A percentile compares a stretch with the other conserved stretches of the same genome.
Evolutionary conservation across 179 eudicot genomes (phyloP).

Genomic region (Camellia oleifera): DNA sequence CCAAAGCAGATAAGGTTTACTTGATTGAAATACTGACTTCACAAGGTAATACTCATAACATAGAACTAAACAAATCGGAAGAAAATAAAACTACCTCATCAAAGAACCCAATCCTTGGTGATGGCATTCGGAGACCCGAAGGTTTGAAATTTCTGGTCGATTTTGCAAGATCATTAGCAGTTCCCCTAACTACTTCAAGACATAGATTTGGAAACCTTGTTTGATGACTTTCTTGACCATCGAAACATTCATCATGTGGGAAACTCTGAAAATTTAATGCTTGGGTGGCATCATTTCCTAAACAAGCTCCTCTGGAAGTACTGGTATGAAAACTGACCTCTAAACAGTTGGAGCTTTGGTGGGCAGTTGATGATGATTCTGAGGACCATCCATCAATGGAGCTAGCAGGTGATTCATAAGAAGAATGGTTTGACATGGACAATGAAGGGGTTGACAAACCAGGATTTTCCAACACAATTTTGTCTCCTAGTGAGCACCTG

Average conservation of each 20-base stretch:
- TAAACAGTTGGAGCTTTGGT: constrained; percentile 22
- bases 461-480: constrained; percentile 21
- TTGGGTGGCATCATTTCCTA: constrained; percentile 17
- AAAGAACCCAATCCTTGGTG: constrained; percentile 74
- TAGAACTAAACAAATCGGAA: not conserved
- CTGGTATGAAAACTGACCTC: constrained; percentile 20
- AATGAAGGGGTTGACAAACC: constrained; percentile 34
- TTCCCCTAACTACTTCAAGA: not conserved
- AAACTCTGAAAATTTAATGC: not conserved
- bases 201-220: not conserved
- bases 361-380: constrained; percentile 38
- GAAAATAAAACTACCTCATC: constrained; percentile 55
- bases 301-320: constrained; percentile 15
- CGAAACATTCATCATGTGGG: constrained; percentile 16
- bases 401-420: constrained; percentile 44
- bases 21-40: not conserved
- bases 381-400: constrained; percentile 49
- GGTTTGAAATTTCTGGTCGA: constrained; percentile 29
- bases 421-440: constrained; percentile 27
- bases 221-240: constrained; percentile 21
- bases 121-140: constrained; percentile 72
- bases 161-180: constrained; percentile 24
- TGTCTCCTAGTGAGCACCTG: constrained; percentile 28
- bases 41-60: not conserved
- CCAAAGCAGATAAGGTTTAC: not conserved